A percentile compares a stretch with the other conserved stretches of the same genome.
Evolutionary conservation across 164 flowering plant species (phyloP).

Genomic region (Vitis rotundifolia): DNA sequence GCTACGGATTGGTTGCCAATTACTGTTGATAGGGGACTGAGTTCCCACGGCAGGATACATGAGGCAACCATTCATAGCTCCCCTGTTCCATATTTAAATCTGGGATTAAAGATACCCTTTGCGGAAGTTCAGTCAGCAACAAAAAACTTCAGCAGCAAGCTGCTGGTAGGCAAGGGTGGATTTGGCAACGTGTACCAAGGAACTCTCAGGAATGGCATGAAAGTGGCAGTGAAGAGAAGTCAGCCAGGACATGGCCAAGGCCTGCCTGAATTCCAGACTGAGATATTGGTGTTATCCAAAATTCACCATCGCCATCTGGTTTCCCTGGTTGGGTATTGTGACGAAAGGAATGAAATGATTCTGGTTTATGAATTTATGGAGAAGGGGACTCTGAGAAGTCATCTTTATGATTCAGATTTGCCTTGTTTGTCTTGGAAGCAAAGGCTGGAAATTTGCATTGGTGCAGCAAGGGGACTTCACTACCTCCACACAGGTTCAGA

Average conservation of each 20-base stretch:
- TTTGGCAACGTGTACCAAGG: slow-evolving; percentile 26
- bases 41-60: background rate
- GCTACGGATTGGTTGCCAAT: slow-evolving; percentile 13
- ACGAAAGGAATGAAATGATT: slow-evolving; percentile 27
- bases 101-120: slow-evolving; percentile 17
- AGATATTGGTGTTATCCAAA: slow-evolving; percentile 19
- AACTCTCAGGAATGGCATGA: slow-evolving; percentile 10
- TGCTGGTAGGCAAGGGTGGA: slow-evolving; percentile 21
- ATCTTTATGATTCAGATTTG: slow-evolving; percentile 11
- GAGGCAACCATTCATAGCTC: slow-evolving; percentile 8
- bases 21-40: slow-evolving; percentile 2
- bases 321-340: slow-evolving; percentile 27
- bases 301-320: slow-evolving; percentile 27
- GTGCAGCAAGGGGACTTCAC: slow-evolving; percentile 24
- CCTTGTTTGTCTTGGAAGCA: slow-evolving; percentile 20
- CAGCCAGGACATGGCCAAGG: slow-evolving; percentile 25
- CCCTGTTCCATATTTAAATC: slow-evolving; percentile 8
- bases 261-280: slow-evolving; percentile 26
- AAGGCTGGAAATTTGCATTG: slow-evolving; percentile 31
- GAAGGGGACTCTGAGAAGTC: slow-evolving; percentile 23
- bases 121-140: slow-evolving; percentile 20
- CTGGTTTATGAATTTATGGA: slow-evolving; percentile 34
- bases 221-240: slow-evolving; percentile 28
- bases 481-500: slow-evolving; percentile 26
- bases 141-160: slow-evolving; percentile 11